Conservation (phyloP, 176 grass and related monocot species). For the Juncus effusus region DNA sequence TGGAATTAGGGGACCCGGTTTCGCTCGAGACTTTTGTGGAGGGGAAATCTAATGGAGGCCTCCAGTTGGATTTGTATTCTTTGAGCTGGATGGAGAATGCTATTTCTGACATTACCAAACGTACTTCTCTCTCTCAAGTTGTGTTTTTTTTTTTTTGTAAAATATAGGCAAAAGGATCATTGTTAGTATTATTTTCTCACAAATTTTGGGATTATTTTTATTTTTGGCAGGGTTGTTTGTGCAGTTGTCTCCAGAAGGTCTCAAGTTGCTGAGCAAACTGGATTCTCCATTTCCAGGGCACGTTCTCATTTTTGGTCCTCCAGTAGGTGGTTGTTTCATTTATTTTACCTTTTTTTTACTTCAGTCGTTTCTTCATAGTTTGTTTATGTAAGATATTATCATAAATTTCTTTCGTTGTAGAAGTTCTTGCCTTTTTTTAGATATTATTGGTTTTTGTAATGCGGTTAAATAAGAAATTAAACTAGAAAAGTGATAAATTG, state of each 20-base stretch:
- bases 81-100: conserved; percentile 85
- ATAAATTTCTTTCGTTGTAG: conserved; percentile 12
- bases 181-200: background rate
- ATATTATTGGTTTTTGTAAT: too few relatives aligned
- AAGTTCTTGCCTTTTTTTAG: too few relatives aligned
- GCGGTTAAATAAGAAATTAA: too few relatives aligned
- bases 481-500: background rate
- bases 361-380: conserved; percentile 11
- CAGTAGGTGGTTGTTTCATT: conserved; percentile 58
- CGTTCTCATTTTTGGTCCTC: conserved; percentile 83
- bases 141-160: background rate
- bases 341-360: conserved; percentile 16
- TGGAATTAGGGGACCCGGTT: conserved; percentile 68
- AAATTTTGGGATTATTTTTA: conserved; percentile 23
- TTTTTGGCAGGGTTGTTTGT: conserved; percentile 60
- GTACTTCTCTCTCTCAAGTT: conserved; percentile 36
- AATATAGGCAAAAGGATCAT: background rate
- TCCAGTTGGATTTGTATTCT: conserved; percentile 55
- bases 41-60: conserved; percentile 34
- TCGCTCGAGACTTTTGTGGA: conserved; percentile 48
- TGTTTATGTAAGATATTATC: conserved; percentile 15
- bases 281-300: conserved; percentile 66
- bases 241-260: conserved; percentile 58
- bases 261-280: conserved; percentile 50
- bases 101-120: conserved; percentile 69